Conservation (phyloP, 1,284 basidiomycete species). For the Schizopora paradoxa region DNA sequence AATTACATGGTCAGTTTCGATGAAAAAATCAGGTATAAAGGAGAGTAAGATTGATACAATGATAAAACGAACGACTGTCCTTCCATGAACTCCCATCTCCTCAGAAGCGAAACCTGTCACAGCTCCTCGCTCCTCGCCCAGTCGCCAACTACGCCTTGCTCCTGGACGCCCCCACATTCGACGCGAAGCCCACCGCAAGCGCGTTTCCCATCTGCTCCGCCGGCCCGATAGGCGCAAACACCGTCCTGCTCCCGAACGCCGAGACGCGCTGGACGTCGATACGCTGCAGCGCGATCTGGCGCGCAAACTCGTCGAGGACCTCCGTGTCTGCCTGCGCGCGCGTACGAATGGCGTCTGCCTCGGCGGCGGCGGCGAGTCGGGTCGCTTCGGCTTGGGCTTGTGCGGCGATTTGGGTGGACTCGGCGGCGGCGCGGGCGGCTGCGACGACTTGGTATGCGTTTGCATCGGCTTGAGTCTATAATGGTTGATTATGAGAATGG, state of each 20-base stretch:
- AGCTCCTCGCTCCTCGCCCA: too few species aligned
- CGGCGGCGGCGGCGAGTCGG: constrained; percentile 63
- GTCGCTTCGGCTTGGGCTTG: constrained; percentile 70
- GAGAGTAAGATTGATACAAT: too few species aligned
- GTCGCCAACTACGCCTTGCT: neutral
- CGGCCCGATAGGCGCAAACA: constrained; percentile 56
- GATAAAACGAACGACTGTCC: too few species aligned
- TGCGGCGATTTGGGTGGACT: constrained; percentile 65
- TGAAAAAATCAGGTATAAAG: too few species aligned
- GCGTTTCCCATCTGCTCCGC: constrained; percentile 32
- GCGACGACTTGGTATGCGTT: constrained; percentile 69
- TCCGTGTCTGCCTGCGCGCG: constrained; percentile 58
- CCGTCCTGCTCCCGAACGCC: constrained; percentile 63
- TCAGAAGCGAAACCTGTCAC: too few species aligned
- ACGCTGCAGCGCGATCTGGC: constrained; percentile 67
- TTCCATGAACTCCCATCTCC: too few species aligned
- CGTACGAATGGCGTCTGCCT: constrained; percentile 60
- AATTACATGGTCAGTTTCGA: too few species aligned
- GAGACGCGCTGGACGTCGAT: constrained; percentile 57
- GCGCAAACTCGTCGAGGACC: constrained; percentile 61
- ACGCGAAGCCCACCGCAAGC: constrained; percentile 57
- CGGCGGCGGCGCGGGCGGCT: constrained; percentile 68
- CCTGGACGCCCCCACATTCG: constrained; percentile 48
- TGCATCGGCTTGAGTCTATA: constrained; percentile 61
- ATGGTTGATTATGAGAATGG: neutral